Evolutionary conservation across 176 grass and related monocot genomes (phyloP), one percentile per base, ranked within the genome.

Genomic region (Pontederia crassipes): DNA sequence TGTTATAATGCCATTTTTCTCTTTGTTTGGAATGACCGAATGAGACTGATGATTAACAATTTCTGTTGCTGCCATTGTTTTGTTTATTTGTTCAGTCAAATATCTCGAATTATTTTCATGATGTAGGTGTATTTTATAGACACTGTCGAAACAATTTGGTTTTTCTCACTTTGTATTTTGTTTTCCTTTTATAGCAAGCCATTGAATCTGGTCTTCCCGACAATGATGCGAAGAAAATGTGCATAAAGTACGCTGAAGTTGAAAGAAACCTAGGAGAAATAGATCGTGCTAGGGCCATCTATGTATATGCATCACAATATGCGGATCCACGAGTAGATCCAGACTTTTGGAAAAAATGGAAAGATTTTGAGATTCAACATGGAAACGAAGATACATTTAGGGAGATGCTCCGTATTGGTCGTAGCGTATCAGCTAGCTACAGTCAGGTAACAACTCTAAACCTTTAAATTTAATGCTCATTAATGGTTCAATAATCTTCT

Each of bases 261-360:
- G 89, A 95, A 85, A 92, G 85, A 67, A 98, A 74, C 49, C 76
- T 98, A 28, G 94, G 94, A 57, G 94, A 98, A 85, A 98, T 98
- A 12, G 93, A 98, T 62, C 84, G 94, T 52, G 86, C 94, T 0
- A 79, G 88, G 35, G 82, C 79, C n/a, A 79, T 98, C 58, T 98
- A 79, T 79, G 60, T 89, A 10, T 86, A 85, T 14, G 71, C 94
- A 47, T 89, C 94, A 53, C 85, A 83, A 54, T 92, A 86, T 77
- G 79, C 79, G 26, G 93, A 98, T 74, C 88, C 93, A 68, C 81
- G 86, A 60, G 74, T 81, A 54, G 81, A 89, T 73, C 80, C 81
- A 49, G 79, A 89, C 61, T 98, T 98, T 70, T 92, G 93, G 93
- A 88, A 83, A 51, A 92, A 83, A 69, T 98, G 93, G 93, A 91